Base-by-base conservation (phyloP, 768 basidiomycete genomes). In the Cyclocybe cylindracea region DNA sequence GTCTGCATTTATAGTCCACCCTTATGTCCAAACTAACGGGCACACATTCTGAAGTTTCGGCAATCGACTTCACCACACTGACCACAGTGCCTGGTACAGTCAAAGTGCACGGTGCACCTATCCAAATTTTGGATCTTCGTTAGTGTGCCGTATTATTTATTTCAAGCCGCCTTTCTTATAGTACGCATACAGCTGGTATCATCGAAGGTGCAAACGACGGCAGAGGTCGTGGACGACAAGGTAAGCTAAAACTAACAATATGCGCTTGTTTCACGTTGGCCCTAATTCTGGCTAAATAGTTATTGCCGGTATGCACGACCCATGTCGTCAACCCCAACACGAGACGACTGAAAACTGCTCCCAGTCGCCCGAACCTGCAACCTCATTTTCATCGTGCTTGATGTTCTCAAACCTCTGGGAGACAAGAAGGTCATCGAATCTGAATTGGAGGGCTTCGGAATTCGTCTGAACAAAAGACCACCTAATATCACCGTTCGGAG, bases 161-260 rank as follows among this genome's bases (percentile, higher is more conserved):
- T 14, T 13, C 7, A 18, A 37, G 14, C 37, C 10, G 3, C 39
- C 32, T 31, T 14, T 8, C 50, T 52, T 19, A 49, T 36, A 46
- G 39, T 34, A 34, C 38, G 14, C 40, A 19, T 11, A 54, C 55
- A 92, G 88, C 94, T 57, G 96, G 97, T 77, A 98, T 98, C 57
- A 97, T 98, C 56, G 96, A 98, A 68, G 96, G 96, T 60, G 96
- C 96, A 24, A 93, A 94, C 63, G 95, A 97, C 60, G 95, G 95
- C 48, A 85, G 91, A 67, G 96, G 96, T 69, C 77, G 96, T 78
- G 96, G 96, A 79, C 87, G 92, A 58, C 96, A 98, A 81, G 87
- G 87, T 79, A 63, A 51, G 85, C 13, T 41, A 18, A 43, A 11
- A 24, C 10, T 33, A 38, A 44, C 35, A 10, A 33, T 29, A 32